phyloP scores from a whole-genome alignment of 768 basidiomycete species.

The Suillus cothurnatus region DNA sequence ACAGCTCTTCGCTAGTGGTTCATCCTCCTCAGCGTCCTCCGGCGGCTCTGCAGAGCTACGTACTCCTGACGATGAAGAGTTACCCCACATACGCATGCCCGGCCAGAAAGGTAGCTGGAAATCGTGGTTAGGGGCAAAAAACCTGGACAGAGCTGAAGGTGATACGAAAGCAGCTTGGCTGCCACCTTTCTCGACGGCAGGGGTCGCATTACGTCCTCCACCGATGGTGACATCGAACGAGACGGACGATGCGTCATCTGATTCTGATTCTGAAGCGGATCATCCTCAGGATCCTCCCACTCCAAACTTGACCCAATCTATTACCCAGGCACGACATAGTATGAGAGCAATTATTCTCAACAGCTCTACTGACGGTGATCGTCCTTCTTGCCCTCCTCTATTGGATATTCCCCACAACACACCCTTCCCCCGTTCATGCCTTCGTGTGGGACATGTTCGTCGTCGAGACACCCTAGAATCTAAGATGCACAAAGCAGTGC shows the following conservation, averaged over 20 bases:
- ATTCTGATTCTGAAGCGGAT: conserved; percentile 39
- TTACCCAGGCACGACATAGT: conserved; percentile 38
- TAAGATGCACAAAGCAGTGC: conserved; percentile 50
- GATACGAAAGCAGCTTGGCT: conserved; percentile 34
- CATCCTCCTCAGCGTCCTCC: conserved; percentile 65
- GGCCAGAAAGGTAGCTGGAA: conserved; percentile 55
- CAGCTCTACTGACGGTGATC: conserved; percentile 40
- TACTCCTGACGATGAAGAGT: conserved; percentile 61
- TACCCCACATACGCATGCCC: conserved; percentile 29
- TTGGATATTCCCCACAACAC: conserved; percentile 35
- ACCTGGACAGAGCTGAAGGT: conserved; percentile 30
- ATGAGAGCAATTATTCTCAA: conserved; percentile 48
- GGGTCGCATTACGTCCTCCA: conserved; percentile 23
- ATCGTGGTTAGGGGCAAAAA: conserved; percentile 53
- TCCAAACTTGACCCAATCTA: conserved; percentile 27
- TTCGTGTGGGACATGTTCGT: conserved; percentile 39
- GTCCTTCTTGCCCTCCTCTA: conserved; percentile 51
- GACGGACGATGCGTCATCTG: conserved; percentile 39
- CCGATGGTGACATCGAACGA: conserved; percentile 21
- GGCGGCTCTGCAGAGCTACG: conserved; percentile 53
- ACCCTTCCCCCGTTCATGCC: conserved; percentile 62
- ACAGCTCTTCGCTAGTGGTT: conserved; percentile 36
- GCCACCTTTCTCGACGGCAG: conserved; percentile 24
- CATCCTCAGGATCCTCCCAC: conserved; percentile 20
- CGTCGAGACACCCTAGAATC: conserved; percentile 44